Base-by-base conservation (phyloP, 2,329 filamentous ascomycete genomes). In the Monosporascus sp. region DNA sequence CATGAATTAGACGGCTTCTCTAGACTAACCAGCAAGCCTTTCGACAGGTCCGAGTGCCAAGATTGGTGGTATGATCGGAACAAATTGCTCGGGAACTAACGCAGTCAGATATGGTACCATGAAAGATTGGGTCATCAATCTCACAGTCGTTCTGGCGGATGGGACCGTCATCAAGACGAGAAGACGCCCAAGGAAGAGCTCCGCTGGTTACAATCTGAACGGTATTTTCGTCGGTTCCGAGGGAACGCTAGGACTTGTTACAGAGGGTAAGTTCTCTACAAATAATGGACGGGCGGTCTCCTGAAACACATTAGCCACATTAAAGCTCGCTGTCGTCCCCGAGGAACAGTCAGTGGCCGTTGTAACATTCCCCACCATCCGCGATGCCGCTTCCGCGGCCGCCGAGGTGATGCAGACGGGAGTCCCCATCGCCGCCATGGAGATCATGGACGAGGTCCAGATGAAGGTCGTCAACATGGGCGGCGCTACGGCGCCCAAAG, bases 401-500 rank as follows among this genome's bases (percentile, higher is more conserved):
- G 86, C 87, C 2, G 82, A 81, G 49, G 83, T 93, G n/a, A 88
- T 93, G 78, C 83, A 88, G 61, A 80, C 84, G 1, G 88, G 86
- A 0, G 77, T 91, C 3, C 88, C 86, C 0, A 80, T 92, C 7
- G 87, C 86, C 0, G 87, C 87, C 3, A 87, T 92, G 82, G 90
- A 94, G 71, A 84, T 94, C 61, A 91, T 94, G 87, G 90, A 94
- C 65, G 90, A 94, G 54, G 87, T 93, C 3, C 88, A 92, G 70
- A 94, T 94, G 90, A 81, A 77, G 58, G 87, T 93, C 0, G 85
- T 94, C 65, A 94, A 94, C 71, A 76, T 85, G 51, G 82, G 86
- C 11, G 86, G 87, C 1, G 83, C 83, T 4, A 91, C 87, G 0
- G 80, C 82, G 7, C 85, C 84, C 17, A 74, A 81, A 6, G 81